phyloP scores from a whole-genome alignment of 2,329 filamentous ascomycete genomes.

The Ustilaginoidea virens region DNA sequence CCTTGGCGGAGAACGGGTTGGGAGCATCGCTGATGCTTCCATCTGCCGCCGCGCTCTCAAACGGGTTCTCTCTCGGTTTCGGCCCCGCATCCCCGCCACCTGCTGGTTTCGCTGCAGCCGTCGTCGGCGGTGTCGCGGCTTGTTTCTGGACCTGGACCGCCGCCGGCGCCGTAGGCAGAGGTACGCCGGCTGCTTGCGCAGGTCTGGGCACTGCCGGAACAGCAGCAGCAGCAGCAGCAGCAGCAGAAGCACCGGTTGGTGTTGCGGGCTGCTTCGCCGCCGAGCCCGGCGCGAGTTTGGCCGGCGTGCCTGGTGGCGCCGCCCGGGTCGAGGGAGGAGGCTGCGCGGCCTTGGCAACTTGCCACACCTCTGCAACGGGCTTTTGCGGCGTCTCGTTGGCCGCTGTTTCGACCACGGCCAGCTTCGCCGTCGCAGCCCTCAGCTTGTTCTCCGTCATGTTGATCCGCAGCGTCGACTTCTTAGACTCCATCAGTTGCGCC shows the following conservation, averaged over 20 bases:
- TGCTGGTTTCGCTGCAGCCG: conserved; percentile 8
- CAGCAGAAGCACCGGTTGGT: too few species aligned
- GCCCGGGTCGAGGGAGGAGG: conserved; percentile 8
- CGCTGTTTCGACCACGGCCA: conserved; percentile 65
- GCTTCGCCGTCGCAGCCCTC: conserved; percentile 50
- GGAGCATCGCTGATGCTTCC: conserved; percentile 1
- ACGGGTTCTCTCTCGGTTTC: conserved; percentile 1
- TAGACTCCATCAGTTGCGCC: conserved; percentile 56
- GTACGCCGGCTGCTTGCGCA: too few species aligned
- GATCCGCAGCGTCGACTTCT: conserved; percentile 58
- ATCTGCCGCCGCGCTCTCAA: background rate
- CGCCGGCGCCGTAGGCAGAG: conserved; percentile 3
- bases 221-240: too few species aligned
- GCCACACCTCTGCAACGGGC: conserved; percentile 77
- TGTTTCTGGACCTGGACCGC: conserved; percentile 1
- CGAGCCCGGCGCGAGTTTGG: conserved; percentile 4
- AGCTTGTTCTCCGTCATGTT: conserved; percentile 65
- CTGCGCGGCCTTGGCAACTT: conserved; percentile 47
- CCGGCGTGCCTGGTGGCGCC: conserved; percentile 5
- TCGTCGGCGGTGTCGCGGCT: conserved; percentile 2
- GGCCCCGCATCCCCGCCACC: conserved; percentile 1
- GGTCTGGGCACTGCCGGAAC: too few species aligned
- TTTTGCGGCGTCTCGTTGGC: conserved; percentile 73
- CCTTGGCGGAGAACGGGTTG: conserved; percentile 4
- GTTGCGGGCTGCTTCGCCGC: conserved; percentile 11